Evolutionary conservation across 352 stramenopile species (phyloP).

Genomic region (Globisporangium okanoganense): DNA sequence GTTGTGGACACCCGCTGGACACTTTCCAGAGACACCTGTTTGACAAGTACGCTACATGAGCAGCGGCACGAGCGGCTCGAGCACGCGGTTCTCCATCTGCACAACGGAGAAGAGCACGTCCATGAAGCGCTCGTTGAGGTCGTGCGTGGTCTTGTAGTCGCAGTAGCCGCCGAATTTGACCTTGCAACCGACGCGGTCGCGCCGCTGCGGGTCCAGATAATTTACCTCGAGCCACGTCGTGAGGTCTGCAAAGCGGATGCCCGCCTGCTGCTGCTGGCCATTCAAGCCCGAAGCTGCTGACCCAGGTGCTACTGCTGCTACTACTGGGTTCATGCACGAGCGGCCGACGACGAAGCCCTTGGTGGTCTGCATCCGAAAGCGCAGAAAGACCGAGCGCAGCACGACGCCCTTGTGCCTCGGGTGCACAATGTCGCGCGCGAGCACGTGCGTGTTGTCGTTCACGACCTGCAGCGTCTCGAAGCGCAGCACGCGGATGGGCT

Average conservation of each 20-base stretch:
- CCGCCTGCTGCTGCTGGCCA: neutral
- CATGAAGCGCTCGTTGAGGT: constrained; percentile 34
- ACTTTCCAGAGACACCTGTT: too few species aligned
- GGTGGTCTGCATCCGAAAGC: constrained; percentile 34
- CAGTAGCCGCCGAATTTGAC: constrained; percentile 33
- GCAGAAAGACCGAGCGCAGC: constrained; percentile 35
- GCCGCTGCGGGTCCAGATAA: constrained; percentile 24
- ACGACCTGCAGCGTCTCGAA: constrained; percentile 40
- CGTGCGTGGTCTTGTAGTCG: constrained; percentile 35
- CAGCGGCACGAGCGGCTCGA: constrained; percentile 27
- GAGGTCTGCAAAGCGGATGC: constrained; percentile 27
- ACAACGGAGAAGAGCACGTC: constrained; percentile 33
- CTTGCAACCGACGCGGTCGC: constrained; percentile 20
- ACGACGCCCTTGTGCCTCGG: constrained; percentile 31
- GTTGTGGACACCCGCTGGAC: too few species aligned
- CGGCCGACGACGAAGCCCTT: constrained; percentile 30
- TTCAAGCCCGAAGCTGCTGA: too few species aligned
- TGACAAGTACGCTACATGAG: neutral
- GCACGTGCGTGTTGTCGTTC: constrained; percentile 34
- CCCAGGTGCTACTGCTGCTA: neutral
- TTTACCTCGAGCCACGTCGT: constrained; percentile 36
- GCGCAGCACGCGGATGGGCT: constrained; percentile 30
- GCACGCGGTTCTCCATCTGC: constrained; percentile 28
- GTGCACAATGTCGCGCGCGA: constrained; percentile 35
- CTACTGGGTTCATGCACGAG: constrained; percentile 30